Evolutionary conservation across 129 eudicot genomes (phyloP).

Genomic region (Flaveria brownii): DNA sequence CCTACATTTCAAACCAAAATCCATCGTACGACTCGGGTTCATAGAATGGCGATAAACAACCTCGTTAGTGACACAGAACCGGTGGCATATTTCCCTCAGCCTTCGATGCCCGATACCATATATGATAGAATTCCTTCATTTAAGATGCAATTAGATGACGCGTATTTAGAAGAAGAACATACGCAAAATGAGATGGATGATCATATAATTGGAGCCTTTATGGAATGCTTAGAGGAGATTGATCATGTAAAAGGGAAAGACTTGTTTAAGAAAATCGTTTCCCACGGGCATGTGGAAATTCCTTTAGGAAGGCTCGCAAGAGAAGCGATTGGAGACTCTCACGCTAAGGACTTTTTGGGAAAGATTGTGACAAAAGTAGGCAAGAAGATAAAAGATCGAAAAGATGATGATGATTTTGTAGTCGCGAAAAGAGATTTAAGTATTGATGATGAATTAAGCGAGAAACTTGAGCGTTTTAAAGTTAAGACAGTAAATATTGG

Average conservation of each 20-base stretch:
- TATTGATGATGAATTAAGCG: conserved; percentile 23
- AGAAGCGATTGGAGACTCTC: conserved; percentile 37
- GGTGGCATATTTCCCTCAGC: conserved; percentile 8
- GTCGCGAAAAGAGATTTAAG: conserved; percentile 28
- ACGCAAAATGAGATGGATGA: conserved; percentile 17
- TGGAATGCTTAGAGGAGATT: conserved; percentile 36
- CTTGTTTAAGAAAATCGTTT: conserved; percentile 23
- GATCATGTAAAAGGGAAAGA: conserved; percentile 32
- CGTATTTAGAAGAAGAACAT: conserved; percentile 14
- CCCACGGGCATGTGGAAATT: conserved; percentile 26
- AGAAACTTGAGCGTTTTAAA: conserved; percentile 48
- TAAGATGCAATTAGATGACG: neutral
- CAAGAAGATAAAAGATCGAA: conserved; percentile 21
- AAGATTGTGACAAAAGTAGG: conserved; percentile 26
- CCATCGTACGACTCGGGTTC: neutral
- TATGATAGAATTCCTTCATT: conserved; percentile 10
- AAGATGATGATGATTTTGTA: conserved; percentile 11
- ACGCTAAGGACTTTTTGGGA: conserved; percentile 33
- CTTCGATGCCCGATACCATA: conserved; percentile 18
- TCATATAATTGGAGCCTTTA: conserved; percentile 27
- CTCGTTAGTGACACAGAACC: conserved; percentile 8
- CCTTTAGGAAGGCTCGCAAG: conserved; percentile 33
- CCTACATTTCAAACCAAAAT: neutral
- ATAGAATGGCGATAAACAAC: conserved; percentile 11
- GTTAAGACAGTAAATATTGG: conserved; percentile 43